Evolutionary conservation across 768 basidiomycete genomes (phyloP).

Genomic region (Leccinum disarticulatum): DNA sequence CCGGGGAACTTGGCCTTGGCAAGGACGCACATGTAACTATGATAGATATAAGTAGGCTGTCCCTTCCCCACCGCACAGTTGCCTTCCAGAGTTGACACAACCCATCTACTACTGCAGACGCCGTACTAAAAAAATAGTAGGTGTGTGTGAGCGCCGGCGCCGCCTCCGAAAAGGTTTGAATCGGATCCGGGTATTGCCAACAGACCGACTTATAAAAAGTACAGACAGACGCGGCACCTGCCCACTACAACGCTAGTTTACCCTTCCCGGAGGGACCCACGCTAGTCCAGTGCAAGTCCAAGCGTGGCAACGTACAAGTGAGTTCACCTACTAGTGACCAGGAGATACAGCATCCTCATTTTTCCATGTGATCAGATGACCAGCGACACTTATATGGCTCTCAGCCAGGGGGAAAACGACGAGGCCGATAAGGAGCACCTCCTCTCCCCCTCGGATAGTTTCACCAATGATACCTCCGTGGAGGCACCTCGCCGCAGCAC

Average conservation of each 20-base stretch:
- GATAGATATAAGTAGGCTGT: not conserved
- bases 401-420: slow-evolving; percentile 11
- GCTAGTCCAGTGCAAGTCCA: not conserved
- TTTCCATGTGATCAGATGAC: slow-evolving; percentile 17
- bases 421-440: slow-evolving; percentile 19
- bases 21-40: not conserved
- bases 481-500: slow-evolving; percentile 4
- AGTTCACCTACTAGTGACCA: not conserved
- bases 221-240: not conserved
- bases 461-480: not conserved
- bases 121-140: not conserved
- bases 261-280: not conserved
- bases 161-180: not conserved
- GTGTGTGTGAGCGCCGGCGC: not conserved
- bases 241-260: not conserved
- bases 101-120: not conserved
- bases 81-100: not conserved
- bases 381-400: slow-evolving; percentile 10
- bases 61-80: not conserved
- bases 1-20: not conserved
- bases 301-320: not conserved
- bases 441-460: slow-evolving; percentile 8
- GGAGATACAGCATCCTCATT: not conserved
- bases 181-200: not conserved
- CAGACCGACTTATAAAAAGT: slow-evolving; percentile 6